phyloP scores from a whole-genome alignment of 768 basidiomycete genomes.

The Rhodotorula graminis region DNA sequence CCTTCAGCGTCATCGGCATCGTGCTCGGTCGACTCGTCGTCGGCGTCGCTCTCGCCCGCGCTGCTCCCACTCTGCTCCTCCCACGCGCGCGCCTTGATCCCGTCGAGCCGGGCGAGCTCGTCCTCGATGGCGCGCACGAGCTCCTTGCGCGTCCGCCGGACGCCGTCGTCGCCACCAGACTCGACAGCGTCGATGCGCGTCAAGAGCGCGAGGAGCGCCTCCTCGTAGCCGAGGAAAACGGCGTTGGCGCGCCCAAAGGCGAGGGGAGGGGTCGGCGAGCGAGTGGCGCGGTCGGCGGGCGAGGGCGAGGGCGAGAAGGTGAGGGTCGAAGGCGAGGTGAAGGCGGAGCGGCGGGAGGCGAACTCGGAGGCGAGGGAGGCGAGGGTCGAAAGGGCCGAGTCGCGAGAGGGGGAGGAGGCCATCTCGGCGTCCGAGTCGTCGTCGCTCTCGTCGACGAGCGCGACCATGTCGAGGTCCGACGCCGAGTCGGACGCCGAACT shows the following conservation, averaged over 20 bases:
- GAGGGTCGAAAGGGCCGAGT: constrained; percentile 49
- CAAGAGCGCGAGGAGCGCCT: constrained; percentile 25
- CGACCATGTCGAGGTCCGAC: background rate
- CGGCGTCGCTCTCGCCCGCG: background rate
- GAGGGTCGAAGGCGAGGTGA: constrained; percentile 42
- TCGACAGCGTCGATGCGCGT: constrained; percentile 23
- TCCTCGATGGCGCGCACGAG: constrained; percentile 20
- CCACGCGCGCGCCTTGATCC: constrained; percentile 22
- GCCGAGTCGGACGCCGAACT: background rate
- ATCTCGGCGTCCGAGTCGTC: background rate
- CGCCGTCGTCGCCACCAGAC: constrained; percentile 13
- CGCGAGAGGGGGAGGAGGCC: background rate
- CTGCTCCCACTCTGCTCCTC: constrained; percentile 6
- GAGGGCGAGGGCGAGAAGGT: constrained; percentile 42
- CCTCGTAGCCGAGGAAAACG: constrained; percentile 27
- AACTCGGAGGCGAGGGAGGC: constrained; percentile 52
- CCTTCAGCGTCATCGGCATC: background rate
- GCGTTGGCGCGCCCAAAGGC: constrained; percentile 55
- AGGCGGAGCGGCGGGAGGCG: constrained; percentile 50
- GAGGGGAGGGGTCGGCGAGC: constrained; percentile 44
- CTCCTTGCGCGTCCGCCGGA: constrained; percentile 28
- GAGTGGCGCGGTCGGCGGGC: constrained; percentile 33
- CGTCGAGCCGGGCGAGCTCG: constrained; percentile 23
- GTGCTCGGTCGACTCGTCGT: background rate
- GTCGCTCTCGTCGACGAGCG: background rate